phyloP scores from a whole-genome alignment of 441 rosid genomes.

The Gossypium davidsonii region DNA sequence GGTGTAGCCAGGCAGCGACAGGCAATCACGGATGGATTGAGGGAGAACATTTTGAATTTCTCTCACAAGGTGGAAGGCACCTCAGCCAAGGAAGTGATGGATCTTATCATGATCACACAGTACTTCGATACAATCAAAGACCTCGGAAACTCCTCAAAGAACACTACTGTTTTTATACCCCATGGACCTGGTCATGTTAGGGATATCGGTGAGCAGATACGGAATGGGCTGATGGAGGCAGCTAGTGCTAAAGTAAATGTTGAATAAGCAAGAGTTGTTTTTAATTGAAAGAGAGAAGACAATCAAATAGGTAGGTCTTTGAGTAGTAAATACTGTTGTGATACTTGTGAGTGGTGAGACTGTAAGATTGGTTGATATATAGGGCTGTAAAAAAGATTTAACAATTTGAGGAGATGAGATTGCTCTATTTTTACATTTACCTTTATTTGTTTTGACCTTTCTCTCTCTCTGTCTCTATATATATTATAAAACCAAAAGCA shows the following conservation, averaged over 20 bases:
- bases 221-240: constrained; percentile 85
- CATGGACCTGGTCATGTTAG: constrained; percentile 96
- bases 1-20: constrained; percentile 98
- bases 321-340: neutral
- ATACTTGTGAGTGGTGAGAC: neutral
- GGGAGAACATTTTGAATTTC: constrained; percentile 90
- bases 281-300: neutral
- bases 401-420: neutral
- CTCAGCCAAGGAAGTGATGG: constrained; percentile 91
- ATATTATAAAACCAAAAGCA: no score
- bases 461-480: neutral
- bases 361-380: neutral
- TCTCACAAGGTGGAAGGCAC: constrained; percentile 86
- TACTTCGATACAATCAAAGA: constrained; percentile 92
- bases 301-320: neutral
- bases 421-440: neutral
- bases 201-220: constrained; percentile 77
- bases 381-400: neutral
- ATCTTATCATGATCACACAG: constrained; percentile 90
- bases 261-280: constrained; percentile 2
- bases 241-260: constrained; percentile 38
- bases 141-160: constrained; percentile 81
- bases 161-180: constrained; percentile 87
- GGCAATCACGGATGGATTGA: constrained; percentile 88
- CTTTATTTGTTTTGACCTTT: constrained; percentile 7